These are phyloP conservation scores for Candida ovalis DNA, from an alignment of 805 yeast species.

Conservation along the genomic window DNA sequence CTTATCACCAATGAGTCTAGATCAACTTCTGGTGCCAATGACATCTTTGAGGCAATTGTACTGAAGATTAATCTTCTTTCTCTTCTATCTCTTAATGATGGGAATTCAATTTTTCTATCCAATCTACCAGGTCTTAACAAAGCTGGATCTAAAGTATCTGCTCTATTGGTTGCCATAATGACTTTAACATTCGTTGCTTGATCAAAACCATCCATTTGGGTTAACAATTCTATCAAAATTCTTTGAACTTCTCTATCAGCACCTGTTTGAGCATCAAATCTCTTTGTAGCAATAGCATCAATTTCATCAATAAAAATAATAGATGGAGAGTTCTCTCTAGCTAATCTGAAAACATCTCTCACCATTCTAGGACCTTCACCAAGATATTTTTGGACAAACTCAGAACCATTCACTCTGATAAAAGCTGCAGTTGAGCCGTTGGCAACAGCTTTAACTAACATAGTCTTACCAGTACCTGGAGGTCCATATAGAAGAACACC, in stretches of 20 bases:
- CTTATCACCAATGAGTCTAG: conserved; percentile 91
- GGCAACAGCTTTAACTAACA: conserved; percentile 99
- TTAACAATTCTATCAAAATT: conserved; percentile 87
- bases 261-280: conserved; percentile 99
- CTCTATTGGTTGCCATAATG: conserved; percentile 98
- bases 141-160: conserved; percentile 99
- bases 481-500: conserved; percentile 99
- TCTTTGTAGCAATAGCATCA: conserved; percentile 97
- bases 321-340: conserved; percentile 95
- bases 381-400: conserved; percentile 94
- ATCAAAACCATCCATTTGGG: conserved; percentile 99
- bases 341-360: conserved; percentile 94
- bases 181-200: conserved; percentile 94
- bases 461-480: conserved; percentile 99
- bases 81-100: conserved; percentile 92
- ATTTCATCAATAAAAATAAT: conserved; percentile 98
- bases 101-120: conserved; percentile 97
- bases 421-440: conserved; percentile 93
- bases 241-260: conserved; percentile 99
- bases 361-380: conserved; percentile 99
- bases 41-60: conserved; percentile 96
- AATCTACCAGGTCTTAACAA: conserved; percentile 96
- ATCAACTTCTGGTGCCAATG: conserved; percentile 96
- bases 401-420: conserved; percentile 96
- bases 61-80: conserved; percentile 95